These are phyloP conservation scores for Salix exigua DNA, from an alignment of 345 rosid species.

Conservation along the genomic window DNA sequence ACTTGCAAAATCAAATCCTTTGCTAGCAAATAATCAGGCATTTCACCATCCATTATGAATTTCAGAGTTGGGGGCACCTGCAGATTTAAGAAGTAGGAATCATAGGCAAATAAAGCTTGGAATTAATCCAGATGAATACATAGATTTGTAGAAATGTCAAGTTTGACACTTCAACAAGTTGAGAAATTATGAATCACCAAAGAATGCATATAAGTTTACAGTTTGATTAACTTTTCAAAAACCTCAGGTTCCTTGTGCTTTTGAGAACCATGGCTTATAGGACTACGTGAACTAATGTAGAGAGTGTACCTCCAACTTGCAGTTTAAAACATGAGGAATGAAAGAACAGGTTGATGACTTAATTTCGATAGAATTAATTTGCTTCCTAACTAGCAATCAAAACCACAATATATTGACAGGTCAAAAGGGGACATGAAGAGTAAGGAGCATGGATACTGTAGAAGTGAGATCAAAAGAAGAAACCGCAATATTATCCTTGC, in stretches of 20 bases:
- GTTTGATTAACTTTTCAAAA: not conserved
- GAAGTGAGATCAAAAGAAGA: not conserved
- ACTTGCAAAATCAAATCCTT: slow-evolving; percentile 98
- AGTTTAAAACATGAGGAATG: not conserved
- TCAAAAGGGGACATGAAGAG: not conserved
- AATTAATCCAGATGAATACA: not conserved
- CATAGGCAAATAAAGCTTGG: not conserved
- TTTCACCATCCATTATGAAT: slow-evolving; percentile 96
- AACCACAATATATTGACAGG: not conserved
- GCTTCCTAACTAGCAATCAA: not conserved
- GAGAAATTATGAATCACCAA: not conserved
- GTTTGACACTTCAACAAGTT: not conserved
- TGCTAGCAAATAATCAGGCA: slow-evolving; percentile 83
- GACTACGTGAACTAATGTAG: not conserved
- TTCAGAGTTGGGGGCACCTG: slow-evolving; percentile 96
- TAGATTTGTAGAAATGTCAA: not conserved
- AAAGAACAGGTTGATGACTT: not conserved
- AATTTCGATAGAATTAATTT: not conserved
- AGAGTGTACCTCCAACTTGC: not conserved
- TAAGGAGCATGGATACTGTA: not conserved
- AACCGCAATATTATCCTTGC: not conserved
- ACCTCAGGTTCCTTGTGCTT: not conserved
- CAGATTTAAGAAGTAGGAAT: slow-evolving; percentile 7
- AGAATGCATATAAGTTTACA: not conserved
- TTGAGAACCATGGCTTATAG: not conserved